phyloP scores from a whole-genome alignment of 305 asterid species.

The Lippia alba region DNA sequence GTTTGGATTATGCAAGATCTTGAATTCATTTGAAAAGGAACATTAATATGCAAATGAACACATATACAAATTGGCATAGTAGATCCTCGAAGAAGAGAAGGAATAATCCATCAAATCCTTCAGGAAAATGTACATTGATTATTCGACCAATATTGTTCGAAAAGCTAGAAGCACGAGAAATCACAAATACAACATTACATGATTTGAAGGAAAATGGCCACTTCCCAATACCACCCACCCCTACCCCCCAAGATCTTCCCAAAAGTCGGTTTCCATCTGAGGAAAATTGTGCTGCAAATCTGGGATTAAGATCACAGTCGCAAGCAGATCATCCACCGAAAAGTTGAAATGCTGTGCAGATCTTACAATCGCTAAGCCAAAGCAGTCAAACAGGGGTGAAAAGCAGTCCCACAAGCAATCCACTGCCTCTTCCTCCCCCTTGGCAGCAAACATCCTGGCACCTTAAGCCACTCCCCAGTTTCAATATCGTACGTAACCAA shows the following conservation, averaged over 20 bases:
- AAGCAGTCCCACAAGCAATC: constrained; percentile 91
- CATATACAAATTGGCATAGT: neutral
- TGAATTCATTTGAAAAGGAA: no score
- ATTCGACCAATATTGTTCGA: constrained; percentile 1
- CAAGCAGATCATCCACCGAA: no score
- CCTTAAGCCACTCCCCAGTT: constrained; percentile 88
- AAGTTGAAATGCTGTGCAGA: neutral
- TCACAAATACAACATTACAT: constrained; percentile 23
- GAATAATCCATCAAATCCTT: constrained; percentile 1
- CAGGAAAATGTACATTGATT: constrained; percentile 35
- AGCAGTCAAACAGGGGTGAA: constrained; percentile 89
- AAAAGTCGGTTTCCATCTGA: neutral
- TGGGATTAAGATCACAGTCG: neutral
- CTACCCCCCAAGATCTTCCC: constrained; percentile 9
- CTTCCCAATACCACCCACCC: neutral
- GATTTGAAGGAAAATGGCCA: constrained; percentile 18
- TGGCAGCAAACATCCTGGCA: constrained; percentile 84
- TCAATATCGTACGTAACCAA: constrained; percentile 71
- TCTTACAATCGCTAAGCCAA: constrained; percentile 49
- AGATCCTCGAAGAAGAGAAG: neutral
- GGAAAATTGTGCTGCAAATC: constrained; percentile 30
- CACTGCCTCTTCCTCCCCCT: constrained; percentile 81
- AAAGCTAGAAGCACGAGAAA: constrained; percentile 26
- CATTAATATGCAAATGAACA: no score
- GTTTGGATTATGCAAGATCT: no score